Conservation (phyloP, 176 grass and related monocot species). For the Areca catechu region DNA sequence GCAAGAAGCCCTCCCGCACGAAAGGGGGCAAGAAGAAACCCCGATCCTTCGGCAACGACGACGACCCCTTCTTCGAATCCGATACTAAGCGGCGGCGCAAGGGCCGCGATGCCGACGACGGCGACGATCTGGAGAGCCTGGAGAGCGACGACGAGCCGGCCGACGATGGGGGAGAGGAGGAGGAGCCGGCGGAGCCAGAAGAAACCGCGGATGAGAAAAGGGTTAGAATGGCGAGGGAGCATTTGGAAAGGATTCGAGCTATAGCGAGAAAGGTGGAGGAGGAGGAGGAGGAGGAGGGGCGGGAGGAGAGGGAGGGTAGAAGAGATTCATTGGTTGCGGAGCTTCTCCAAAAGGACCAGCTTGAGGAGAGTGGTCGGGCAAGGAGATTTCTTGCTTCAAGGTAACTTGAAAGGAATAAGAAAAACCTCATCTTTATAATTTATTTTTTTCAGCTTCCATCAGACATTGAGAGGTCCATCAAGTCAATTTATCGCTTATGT, state of each 20-base stretch:
- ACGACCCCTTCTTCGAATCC: slow-evolving; percentile 74
- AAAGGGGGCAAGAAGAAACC: slow-evolving; percentile 4
- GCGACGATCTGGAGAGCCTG: slow-evolving; percentile 59
- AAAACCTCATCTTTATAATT: background rate
- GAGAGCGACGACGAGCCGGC: slow-evolving; percentile 49
- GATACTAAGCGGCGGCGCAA: slow-evolving; percentile 35
- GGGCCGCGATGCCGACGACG: slow-evolving; percentile 1
- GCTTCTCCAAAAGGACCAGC: slow-evolving; percentile 55
- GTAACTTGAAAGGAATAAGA: slow-evolving; percentile 17
- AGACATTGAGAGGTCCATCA: too few species aligned
- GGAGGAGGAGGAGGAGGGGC: slow-evolving; percentile 37
- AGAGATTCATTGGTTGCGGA: slow-evolving; percentile 51
- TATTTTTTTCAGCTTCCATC: too few species aligned
- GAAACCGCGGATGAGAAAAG: slow-evolving; percentile 74
- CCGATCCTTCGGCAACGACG: slow-evolving; percentile 12
- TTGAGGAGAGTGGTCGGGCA: slow-evolving; percentile 65
- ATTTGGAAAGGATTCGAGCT: slow-evolving; percentile 35
- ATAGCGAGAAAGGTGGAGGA: slow-evolving; percentile 37
- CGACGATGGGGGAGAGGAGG: slow-evolving; percentile 11
- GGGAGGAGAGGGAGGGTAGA: slow-evolving; percentile 12
- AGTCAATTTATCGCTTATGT: too few species aligned
- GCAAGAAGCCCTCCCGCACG: too few species aligned
- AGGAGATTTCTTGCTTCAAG: slow-evolving; percentile 47
- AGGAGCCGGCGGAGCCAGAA: slow-evolving; percentile 15
- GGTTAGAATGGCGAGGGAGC: slow-evolving; percentile 63